Evolutionary conservation across 192 early-diverging fungal species (phyloP), one percentile per base, ranked within the genome.

Genomic region (Pilaira anomala): DNA sequence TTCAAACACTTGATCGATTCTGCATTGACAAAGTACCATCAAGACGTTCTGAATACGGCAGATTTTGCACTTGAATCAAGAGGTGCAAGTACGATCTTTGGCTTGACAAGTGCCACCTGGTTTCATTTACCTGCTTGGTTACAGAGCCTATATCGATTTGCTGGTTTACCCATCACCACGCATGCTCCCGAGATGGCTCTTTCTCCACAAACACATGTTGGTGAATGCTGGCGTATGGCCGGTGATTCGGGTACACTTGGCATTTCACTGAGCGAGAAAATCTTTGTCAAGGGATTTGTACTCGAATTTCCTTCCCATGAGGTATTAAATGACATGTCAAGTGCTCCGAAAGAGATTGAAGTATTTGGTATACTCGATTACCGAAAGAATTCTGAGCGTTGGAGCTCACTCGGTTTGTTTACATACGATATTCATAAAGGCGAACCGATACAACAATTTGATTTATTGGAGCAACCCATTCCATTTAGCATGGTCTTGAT

Each of bases 211-310:
- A 77, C 78, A 18, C 76, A 85, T 26, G 73, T 87, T 8, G 90
- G 90, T 28, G 79, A 88, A 66, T 91, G 90, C 67, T 91, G 90
- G 90, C 78, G 86, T 0, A 88, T 91, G 82, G 67, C 63, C 2
- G 87, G 88, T 9, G 68, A 72, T 28, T 29, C 69, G 11, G 90
- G 90, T 0, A 80, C 84, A 36, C 53, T 91, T 22, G 88, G 80
- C 0, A 76, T 91, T 14, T 81, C 76, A 8, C 62, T 91, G 55
- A 75, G 79, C 5, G 67, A 84, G 63, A 66, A 77, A 13, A 81
- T 90, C 40, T 69, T 79, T 8, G 65, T 88, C 3, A 76, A 79
- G 0, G 80, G 80, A 14, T 76, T 91, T 67, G 86, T 81, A 7
- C 73, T 90, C 8, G 90, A 91, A 70, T 86, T 89, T 76, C 81